A percentile compares a stretch with the other conserved stretches of the same genome.
Conservation (phyloP, 768 basidiomycete genomes). For the Tulasnella sp. region DNA sequence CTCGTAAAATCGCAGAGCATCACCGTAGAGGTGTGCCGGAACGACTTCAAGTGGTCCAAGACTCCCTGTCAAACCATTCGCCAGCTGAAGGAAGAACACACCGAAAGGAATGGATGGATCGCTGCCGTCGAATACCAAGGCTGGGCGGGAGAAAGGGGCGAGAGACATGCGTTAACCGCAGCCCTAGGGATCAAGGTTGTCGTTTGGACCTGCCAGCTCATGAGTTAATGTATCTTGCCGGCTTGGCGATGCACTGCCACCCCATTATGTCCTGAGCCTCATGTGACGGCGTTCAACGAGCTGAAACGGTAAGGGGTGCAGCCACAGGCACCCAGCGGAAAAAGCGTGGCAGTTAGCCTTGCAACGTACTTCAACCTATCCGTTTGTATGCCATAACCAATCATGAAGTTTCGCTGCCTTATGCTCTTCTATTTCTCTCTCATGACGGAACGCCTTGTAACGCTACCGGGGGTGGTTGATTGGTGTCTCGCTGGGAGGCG, state of each 20-base stretch:
- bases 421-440: no score
- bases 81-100: not conserved
- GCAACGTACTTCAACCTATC: no score
- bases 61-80: not conserved
- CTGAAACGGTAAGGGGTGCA: no score
- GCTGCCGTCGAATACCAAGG: not conserved
- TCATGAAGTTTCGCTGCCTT: not conserved
- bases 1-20: no score
- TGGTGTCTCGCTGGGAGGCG: not conserved
- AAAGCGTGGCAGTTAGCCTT: no score
- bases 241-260: no score
- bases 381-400: not conserved
- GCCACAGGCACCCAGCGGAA: no score
- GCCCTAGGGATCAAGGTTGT: not conserved
- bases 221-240: no score
- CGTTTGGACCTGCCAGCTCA: not conserved
- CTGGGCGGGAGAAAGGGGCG: not conserved
- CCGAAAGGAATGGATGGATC: not conserved
- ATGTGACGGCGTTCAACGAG: no score
- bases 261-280: no score
- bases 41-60: not conserved
- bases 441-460: no score
- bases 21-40: not conserved
- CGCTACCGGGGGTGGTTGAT: no score
- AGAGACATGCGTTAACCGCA: not conserved